These are phyloP conservation scores for Akebia trifoliata DNA, from an alignment of 164 flowering plant species.

Conservation along the genomic window DNA sequence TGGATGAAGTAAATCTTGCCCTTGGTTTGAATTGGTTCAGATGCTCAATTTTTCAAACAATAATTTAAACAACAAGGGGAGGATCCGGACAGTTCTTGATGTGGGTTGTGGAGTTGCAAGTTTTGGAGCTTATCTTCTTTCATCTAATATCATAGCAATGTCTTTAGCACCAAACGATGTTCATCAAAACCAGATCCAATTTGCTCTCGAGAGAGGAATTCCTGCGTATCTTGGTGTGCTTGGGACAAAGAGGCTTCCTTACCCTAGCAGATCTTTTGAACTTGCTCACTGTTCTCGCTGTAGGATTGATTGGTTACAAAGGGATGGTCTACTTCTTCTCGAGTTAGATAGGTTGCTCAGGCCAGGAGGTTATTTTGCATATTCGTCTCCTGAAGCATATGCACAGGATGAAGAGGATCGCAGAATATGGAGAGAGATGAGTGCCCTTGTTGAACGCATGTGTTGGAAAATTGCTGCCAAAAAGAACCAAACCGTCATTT, in stretches of 20 bases:
- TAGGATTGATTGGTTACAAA: constrained; percentile 90
- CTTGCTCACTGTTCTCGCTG: constrained; percentile 91
- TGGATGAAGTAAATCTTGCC: not conserved
- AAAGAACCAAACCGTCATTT: constrained; percentile 75
- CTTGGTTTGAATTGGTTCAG: constrained; percentile 34
- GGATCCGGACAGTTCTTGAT: constrained; percentile 66
- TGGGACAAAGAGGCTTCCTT: constrained; percentile 84
- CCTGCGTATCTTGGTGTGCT: constrained; percentile 87
- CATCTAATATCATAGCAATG: constrained; percentile 66
- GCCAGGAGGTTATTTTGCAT: constrained; percentile 92
- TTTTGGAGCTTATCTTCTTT: constrained; percentile 81
- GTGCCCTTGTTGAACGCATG: constrained; percentile 81
- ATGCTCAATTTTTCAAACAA: constrained; percentile 69
- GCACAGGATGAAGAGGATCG: constrained; percentile 86
- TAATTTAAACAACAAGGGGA: constrained; percentile 62
- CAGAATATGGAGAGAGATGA: constrained; percentile 77
- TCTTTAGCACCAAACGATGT: constrained; percentile 91
- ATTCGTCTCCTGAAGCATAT: constrained; percentile 92
- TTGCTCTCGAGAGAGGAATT: constrained; percentile 87
- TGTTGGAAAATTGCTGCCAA: constrained; percentile 83
- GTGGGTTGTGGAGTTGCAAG: constrained; percentile 94
- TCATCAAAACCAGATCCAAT: constrained; percentile 89
- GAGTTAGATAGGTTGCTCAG: constrained; percentile 81
- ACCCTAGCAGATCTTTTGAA: constrained; percentile 91
- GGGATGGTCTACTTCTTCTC: constrained; percentile 84